These are phyloP conservation scores for Cercospora zeina DNA, from an alignment of 2,329 filamentous ascomycete genomes.

Conservation along the genomic window DNA sequence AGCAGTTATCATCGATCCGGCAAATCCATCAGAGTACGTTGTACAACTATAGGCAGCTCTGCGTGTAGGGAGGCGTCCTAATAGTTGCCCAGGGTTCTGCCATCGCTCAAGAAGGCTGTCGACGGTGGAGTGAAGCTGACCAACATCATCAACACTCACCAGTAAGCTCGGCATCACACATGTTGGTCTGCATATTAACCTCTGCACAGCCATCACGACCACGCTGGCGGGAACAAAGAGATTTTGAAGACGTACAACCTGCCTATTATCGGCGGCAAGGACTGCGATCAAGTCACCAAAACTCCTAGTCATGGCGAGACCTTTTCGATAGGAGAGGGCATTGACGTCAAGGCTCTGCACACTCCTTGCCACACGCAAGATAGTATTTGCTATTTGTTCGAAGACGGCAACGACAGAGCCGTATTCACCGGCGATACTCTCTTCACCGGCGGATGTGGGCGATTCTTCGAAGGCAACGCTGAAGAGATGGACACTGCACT, in stretches of 20 bases:
- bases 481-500: constrained; percentile 90
- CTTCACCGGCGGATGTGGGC: constrained; percentile 91
- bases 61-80: not conserved
- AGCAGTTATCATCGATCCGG: constrained; percentile 71
- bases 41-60: not conserved
- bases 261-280: constrained; percentile 81
- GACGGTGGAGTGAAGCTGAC: constrained; percentile 75
- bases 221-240: constrained; percentile 86
- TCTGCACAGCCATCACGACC: constrained; percentile 77
- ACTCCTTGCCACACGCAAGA: constrained; percentile 98
- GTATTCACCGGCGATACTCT: constrained; percentile 97
- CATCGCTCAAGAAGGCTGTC: constrained; percentile 71
- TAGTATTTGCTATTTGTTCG: constrained; percentile 91
- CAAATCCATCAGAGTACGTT: constrained; percentile 72
- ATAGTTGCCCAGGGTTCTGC: constrained; percentile 54
- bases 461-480: constrained; percentile 90
- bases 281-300: constrained; percentile 76
- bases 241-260: constrained; percentile 65
- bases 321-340: constrained; percentile 77
- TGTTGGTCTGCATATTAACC: constrained; percentile 3
- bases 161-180: constrained; percentile 59
- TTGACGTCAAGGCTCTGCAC: constrained; percentile 82
- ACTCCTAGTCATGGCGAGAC: constrained; percentile 73
- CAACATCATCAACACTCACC: constrained; percentile 93
- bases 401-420: constrained; percentile 73